phyloP scores from a whole-genome alignment of 306 rosid species.

The Cucurbita pepo region DNA sequence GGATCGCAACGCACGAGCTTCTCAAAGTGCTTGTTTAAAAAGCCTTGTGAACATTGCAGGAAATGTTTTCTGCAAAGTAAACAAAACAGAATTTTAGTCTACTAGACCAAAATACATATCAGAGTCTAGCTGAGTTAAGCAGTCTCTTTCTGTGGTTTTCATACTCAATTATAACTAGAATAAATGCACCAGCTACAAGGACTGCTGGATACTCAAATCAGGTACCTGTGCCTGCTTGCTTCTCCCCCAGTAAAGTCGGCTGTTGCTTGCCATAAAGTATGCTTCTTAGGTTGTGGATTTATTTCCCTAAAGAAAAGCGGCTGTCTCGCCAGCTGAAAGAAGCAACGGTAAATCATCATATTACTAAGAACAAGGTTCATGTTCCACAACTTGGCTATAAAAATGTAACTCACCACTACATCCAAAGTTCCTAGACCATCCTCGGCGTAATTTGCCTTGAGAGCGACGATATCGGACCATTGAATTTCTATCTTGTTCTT shows the following conservation, averaged over 20 bases:
- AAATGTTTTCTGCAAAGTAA: conserved; percentile 42
- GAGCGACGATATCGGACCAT: conserved; percentile 69
- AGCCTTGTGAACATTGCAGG: conserved; percentile 72
- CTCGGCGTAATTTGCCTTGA: conserved; percentile 50
- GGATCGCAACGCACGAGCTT: conserved; percentile 71
- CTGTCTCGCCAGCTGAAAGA: conserved; percentile 56
- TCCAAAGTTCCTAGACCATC: conserved; percentile 44
- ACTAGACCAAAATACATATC: background rate
- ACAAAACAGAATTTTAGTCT: conserved; percentile 4
- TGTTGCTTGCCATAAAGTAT: conserved; percentile 78
- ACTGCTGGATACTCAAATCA: background rate
- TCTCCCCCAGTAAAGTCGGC: conserved; percentile 73
- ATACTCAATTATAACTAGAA: background rate
- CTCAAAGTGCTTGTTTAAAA: conserved; percentile 69
- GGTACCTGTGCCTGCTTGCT: conserved; percentile 50
- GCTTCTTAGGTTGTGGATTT: conserved; percentile 85
- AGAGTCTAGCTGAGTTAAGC: background rate
- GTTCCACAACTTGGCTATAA: background rate
- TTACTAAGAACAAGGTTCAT: background rate
- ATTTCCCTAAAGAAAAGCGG: conserved; percentile 88
- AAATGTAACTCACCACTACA: conserved; percentile 40
- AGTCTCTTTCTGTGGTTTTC: background rate
- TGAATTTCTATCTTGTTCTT: conserved; percentile 83
- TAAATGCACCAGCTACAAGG: background rate
- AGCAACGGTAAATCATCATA: background rate